These are phyloP conservation scores for Cercospora zeae-maydis DNA, from an alignment of 2,329 filamentous ascomycete genomes.

Conservation along the genomic window DNA sequence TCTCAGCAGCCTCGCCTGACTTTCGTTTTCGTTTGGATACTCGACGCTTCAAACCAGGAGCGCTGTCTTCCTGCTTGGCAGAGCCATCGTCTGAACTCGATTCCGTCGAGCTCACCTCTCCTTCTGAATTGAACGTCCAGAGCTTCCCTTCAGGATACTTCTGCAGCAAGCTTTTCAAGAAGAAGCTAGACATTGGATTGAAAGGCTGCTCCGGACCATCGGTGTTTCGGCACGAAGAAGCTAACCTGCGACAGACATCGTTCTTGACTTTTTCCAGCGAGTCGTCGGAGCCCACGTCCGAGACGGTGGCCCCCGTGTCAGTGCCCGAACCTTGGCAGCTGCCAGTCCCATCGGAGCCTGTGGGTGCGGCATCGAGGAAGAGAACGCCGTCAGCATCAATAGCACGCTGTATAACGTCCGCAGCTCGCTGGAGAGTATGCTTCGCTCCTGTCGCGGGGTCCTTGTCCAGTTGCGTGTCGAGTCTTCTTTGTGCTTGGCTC, in stretches of 20 bases:
- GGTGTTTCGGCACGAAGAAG: neutral
- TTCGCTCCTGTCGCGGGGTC: slow-evolving; percentile 5
- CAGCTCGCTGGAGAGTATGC: slow-evolving; percentile 37
- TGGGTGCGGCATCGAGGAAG: slow-evolving; percentile 37
- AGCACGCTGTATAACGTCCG: slow-evolving; percentile 41
- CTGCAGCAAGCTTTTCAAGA: slow-evolving; percentile 14
- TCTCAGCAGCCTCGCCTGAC: neutral
- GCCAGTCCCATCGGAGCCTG: neutral
- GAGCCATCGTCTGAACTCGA: slow-evolving; percentile 1
- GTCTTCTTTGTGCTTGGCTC: neutral
- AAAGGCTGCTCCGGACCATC: neutral
- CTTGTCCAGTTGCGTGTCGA: slow-evolving; percentile 4
- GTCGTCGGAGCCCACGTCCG: slow-evolving; percentile 1
- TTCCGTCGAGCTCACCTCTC: slow-evolving; percentile 9
- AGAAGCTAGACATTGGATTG: slow-evolving; percentile 8
- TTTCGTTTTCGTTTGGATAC: neutral
- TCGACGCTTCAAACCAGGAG: neutral
- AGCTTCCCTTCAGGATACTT: slow-evolving; percentile 19
- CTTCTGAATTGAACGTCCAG: slow-evolving; percentile 17
- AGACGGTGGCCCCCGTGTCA: neutral
- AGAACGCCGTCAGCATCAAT: slow-evolving; percentile 47
- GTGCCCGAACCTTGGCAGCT: slow-evolving; percentile 8
- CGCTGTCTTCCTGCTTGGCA: neutral
- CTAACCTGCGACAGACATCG: neutral
- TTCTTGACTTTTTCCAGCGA: neutral